phyloP scores from a whole-genome alignment of 345 rosid species.

The Corymbia maculata region DNA sequence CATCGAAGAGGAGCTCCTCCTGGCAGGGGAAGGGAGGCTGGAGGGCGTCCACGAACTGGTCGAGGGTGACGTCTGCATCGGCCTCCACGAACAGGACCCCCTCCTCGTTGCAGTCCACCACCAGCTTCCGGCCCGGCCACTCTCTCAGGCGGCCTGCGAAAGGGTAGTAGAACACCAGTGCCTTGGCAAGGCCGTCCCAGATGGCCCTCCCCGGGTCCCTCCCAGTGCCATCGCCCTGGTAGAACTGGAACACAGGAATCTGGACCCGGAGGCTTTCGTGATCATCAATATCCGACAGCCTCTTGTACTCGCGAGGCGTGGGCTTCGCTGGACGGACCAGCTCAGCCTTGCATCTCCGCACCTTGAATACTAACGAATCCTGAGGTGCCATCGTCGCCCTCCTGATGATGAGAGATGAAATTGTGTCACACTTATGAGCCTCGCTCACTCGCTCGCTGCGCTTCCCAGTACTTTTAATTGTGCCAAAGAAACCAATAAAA shows the following conservation, averaged over 20 bases:
- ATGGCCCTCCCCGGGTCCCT: background rate
- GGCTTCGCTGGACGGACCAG: background rate
- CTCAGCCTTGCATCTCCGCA: background rate
- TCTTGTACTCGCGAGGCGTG: background rate
- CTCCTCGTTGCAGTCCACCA: slow-evolving; percentile 5
- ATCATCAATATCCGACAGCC: slow-evolving; percentile 1
- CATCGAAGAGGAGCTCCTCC: background rate
- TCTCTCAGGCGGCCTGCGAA: slow-evolving; percentile 1
- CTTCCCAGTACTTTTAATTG: background rate
- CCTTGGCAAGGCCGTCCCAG: background rate
- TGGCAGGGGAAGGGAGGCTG: background rate
- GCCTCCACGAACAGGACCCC: background rate
- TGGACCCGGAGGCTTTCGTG: background rate
- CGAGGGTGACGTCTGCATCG: background rate
- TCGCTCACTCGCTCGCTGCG: too few relatives aligned
- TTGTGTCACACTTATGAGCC: too few relatives aligned
- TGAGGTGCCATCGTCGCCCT: background rate
- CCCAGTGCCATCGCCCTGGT: background rate
- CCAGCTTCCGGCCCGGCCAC: background rate
- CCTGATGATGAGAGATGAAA: background rate
- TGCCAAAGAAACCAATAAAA: background rate
- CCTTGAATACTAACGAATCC: background rate
- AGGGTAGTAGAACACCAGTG: slow-evolving; percentile 7
- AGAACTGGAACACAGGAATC: background rate
- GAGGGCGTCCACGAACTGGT: background rate